Conservation (phyloP, 768 basidiomycete genomes). For the Tephrocybe sp. region DNA sequence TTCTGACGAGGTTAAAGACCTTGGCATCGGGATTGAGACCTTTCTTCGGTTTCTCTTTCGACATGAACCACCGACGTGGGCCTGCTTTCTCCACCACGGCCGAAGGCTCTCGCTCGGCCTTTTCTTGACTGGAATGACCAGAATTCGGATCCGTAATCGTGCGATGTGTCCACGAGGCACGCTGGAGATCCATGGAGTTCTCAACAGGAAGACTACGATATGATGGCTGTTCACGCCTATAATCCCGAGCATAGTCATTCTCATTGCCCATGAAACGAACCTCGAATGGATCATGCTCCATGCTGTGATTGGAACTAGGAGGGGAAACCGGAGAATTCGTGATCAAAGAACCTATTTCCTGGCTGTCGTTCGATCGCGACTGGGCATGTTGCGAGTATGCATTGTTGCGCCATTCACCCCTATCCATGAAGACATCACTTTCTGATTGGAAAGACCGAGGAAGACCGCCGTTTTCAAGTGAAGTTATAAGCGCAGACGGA, state of each 20-base stretch:
- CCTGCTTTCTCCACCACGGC: constrained; percentile 30
- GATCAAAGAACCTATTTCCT: constrained; percentile 11
- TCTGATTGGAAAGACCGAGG: constrained; percentile 54
- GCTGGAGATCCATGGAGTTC: constrained; percentile 28
- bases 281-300: constrained; percentile 50
- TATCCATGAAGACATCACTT: constrained; percentile 49
- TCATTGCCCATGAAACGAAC: constrained; percentile 31
- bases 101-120: constrained; percentile 14
- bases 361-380: constrained; percentile 12
- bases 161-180: constrained; percentile 28
- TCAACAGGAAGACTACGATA: constrained; percentile 16
- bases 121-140: constrained; percentile 5
- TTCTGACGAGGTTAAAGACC: constrained; percentile 63
- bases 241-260: constrained; percentile 19
- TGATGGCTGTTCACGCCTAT: constrained; percentile 19
- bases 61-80: constrained; percentile 49
- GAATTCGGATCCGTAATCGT: constrained; percentile 35
- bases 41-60: constrained; percentile 54
- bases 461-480: constrained; percentile 43
- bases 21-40: constrained; percentile 87
- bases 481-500: constrained; percentile 55
- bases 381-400: constrained; percentile 9
- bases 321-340: constrained; percentile 27
- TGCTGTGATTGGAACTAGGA: constrained; percentile 21
- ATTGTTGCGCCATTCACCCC: constrained; percentile 44